Evolutionary conservation across 257 asterid species (phyloP).

Genomic region (Lycium ferocissimum): DNA sequence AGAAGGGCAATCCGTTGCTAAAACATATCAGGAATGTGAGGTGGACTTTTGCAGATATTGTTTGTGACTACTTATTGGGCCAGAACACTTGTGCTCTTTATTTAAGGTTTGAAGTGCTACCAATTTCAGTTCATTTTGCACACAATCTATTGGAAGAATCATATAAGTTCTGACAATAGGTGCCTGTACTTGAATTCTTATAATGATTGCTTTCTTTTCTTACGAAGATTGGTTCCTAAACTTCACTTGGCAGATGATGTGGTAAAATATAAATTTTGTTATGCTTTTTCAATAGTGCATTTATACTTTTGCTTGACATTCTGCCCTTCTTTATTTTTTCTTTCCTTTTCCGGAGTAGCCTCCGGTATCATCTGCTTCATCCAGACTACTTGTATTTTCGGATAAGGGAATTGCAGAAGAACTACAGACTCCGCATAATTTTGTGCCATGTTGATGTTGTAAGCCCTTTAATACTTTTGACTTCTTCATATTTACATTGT

Average conservation of each 20-base stretch:
- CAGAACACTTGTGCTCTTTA: constrained; percentile 85
- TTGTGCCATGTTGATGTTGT: constrained; percentile 98
- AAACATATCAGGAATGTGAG: constrained; percentile 92
- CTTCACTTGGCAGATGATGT: neutral
- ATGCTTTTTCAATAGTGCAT: neutral
- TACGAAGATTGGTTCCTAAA: neutral
- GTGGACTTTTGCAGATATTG: constrained; percentile 87
- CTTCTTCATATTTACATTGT: neutral
- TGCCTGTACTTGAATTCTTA: neutral
- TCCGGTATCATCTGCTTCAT: constrained; percentile 95
- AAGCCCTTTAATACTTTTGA: constrained; percentile 38
- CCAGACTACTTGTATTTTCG: constrained; percentile 96
- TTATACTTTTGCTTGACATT: neutral
- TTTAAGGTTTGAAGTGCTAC: constrained; percentile 63
- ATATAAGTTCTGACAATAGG: neutral
- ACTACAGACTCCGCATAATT: constrained; percentile 84
- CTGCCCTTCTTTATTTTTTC: constrained; percentile 18
- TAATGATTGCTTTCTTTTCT: neutral
- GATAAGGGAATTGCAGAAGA: constrained; percentile 92
- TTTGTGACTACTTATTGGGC: constrained; percentile 84
- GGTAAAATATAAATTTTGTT: neutral
- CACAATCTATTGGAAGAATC: constrained; percentile 5
- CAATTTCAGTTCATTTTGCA: neutral
- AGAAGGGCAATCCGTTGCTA: constrained; percentile 97
- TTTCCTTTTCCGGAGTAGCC: constrained; percentile 57